These are phyloP conservation scores for Wickerhamiella bombiphila DNA, from an alignment of 805 yeast genomes.

Conservation along the genomic window DNA sequence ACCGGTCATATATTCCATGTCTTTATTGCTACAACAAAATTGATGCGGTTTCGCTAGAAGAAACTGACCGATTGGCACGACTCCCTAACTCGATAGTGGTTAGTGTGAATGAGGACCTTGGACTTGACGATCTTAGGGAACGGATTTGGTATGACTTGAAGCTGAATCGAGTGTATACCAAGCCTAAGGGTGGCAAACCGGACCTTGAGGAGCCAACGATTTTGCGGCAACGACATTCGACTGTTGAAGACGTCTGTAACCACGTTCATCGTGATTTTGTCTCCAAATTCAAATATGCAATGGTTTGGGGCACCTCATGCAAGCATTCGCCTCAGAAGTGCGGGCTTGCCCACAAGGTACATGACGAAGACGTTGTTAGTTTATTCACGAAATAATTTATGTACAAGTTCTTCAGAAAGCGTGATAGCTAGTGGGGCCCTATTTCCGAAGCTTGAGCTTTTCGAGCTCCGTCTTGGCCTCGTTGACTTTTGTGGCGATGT, in stretches of 20 bases:
- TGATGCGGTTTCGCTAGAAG: conserved; percentile 90
- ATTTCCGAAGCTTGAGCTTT: conserved; percentile 25
- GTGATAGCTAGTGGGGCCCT: neutral
- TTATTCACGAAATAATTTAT: conserved; percentile 57
- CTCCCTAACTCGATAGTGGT: conserved; percentile 87
- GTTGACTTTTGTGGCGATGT: conserved; percentile 68
- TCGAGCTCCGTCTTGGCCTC: conserved; percentile 74
- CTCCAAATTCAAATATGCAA: conserved; percentile 79
- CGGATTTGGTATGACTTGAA: conserved; percentile 86
- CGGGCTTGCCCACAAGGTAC: conserved; percentile 67
- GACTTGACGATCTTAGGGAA: conserved; percentile 74
- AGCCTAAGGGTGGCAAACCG: conserved; percentile 65
- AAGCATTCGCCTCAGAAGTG: conserved; percentile 96
- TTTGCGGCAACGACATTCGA: conserved; percentile 55
- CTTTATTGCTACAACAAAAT: conserved; percentile 88
- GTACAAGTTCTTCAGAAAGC: neutral
- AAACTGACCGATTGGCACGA: conserved; percentile 81
- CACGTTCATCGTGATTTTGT: conserved; percentile 86
- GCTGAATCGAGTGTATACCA: conserved; percentile 70
- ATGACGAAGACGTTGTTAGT: conserved; percentile 90
- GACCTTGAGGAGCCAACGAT: conserved; percentile 83
- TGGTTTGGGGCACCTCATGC: conserved; percentile 93
- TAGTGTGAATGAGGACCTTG: conserved; percentile 80
- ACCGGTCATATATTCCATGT: conserved; percentile 79
- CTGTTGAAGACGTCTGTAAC: conserved; percentile 80